These are phyloP conservation scores for Cynara cardunculus DNA, from an alignment of 129 eudicot genomes.

Conservation along the genomic window DNA sequence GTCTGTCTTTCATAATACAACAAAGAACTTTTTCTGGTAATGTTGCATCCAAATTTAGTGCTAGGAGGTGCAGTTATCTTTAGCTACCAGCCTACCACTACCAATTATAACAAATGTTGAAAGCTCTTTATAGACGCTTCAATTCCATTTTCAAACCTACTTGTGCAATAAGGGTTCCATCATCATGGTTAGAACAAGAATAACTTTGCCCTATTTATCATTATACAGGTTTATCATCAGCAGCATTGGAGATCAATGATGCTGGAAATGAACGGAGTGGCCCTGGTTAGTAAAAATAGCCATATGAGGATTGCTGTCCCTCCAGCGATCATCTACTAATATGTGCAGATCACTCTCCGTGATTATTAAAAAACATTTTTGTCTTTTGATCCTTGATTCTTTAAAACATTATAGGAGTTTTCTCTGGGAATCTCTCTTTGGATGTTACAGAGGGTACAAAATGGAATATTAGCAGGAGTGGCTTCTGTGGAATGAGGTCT, in stretches of 20 bases:
- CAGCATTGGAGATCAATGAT: constrained; percentile 80
- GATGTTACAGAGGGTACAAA: constrained; percentile 68
- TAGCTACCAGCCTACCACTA: neutral
- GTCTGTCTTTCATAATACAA: neutral
- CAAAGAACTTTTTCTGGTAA: neutral
- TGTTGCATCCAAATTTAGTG: neutral
- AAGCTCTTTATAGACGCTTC: neutral
- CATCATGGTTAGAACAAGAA: neutral
- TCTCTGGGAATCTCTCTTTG: constrained; percentile 87
- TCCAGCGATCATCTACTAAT: neutral
- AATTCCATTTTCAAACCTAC: neutral
- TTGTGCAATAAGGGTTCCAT: neutral
- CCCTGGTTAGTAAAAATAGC: constrained; percentile 39
- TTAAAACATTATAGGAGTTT: constrained; percentile 46
- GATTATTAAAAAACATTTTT: neutral
- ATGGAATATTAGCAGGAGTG: constrained; percentile 92
- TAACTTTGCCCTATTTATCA: neutral
- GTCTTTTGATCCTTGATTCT: neutral
- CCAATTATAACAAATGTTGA: neutral
- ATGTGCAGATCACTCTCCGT: neutral
- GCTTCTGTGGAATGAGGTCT: constrained; percentile 98
- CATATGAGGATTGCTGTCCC: neutral
- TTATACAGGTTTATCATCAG: constrained; percentile 67
- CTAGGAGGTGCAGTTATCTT: neutral
- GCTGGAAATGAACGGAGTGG: constrained; percentile 52